Conservation (phyloP, 1,284 basidiomycete species). For the Hortiboletus rubellus region DNA sequence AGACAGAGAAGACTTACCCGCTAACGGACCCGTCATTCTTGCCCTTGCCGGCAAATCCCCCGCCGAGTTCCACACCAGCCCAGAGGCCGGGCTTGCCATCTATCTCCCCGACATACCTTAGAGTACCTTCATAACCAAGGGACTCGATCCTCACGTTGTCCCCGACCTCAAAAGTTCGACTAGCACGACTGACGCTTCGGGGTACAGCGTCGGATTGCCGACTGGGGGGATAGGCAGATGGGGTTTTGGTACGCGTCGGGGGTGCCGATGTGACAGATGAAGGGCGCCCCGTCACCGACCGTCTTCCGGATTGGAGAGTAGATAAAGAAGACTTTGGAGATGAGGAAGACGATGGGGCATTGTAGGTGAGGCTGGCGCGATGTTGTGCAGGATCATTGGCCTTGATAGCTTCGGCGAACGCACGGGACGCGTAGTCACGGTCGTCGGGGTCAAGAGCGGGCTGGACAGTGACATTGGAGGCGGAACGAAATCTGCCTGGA, state of each 20-base stretch:
- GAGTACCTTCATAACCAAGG: slow-evolving; percentile 79
- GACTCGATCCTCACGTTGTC: slow-evolving; percentile 84
- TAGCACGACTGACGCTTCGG: slow-evolving; percentile 46
- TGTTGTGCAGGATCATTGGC: slow-evolving; percentile 76
- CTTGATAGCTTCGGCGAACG: slow-evolving; percentile 74
- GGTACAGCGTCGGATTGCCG: slow-evolving; percentile 59
- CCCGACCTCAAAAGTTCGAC: slow-evolving; percentile 62
- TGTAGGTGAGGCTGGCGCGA: slow-evolving; percentile 43
- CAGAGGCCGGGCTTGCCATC: slow-evolving; percentile 84
- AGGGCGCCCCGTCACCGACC: slow-evolving; percentile 45
- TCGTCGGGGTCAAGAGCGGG: slow-evolving; percentile 40
- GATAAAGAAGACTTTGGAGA: slow-evolving; percentile 42
- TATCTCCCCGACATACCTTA: slow-evolving; percentile 81
- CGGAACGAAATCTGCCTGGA: slow-evolving; percentile 67
- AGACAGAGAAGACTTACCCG: slow-evolving; percentile 59
- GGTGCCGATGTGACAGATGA: slow-evolving; percentile 50
- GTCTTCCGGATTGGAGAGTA: slow-evolving; percentile 39
- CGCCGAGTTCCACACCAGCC: slow-evolving; percentile 89
- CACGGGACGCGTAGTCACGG: slow-evolving; percentile 53
- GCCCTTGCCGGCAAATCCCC: slow-evolving; percentile 86
- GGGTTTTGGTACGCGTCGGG: slow-evolving; percentile 51
- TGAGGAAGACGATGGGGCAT: slow-evolving; percentile 46
- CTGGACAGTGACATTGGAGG: slow-evolving; percentile 49
- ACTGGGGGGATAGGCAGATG: slow-evolving; percentile 55
- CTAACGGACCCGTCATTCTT: slow-evolving; percentile 93